Evolutionary conservation across 768 basidiomycete genomes (phyloP), one percentile per base, ranked within the genome.

Genomic region (Trametes cinnabarina): DNA sequence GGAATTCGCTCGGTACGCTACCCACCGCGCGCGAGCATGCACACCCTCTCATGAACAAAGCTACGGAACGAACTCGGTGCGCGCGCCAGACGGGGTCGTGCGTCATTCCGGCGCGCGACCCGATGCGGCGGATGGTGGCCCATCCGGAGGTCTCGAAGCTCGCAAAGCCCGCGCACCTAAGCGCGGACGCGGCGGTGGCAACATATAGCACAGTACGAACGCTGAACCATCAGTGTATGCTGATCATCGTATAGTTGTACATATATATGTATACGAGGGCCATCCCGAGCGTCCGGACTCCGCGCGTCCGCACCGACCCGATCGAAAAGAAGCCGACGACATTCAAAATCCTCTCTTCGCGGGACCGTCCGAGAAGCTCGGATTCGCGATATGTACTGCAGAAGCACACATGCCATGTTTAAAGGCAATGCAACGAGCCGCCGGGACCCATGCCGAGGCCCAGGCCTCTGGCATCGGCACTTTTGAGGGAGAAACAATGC

Each of bases 71-170:
- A 17, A 9, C 44, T 12, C 15, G n/a, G 15, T 25, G 34, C 35
- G 44, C 34, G 25, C 19, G 54, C 37, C 26, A 10, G 20, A 11
- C 5, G 20, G 25, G 20, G 25, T 17, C 25, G 7, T 41, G 26
- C 54, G 54, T 30, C 54, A 55, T 55, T 55, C 54, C 54, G 54
- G 44, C 17, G n/a, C 44, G 9, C 53, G 23, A 37, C 53, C 44
- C 43, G 47, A 12, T 37, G 43, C 44, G 23, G 34, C 34, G 11
- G 51, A 19, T 8, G 42, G 43, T 25, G 26, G n/a, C n/a, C n/a
- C n/a, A n/a, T n/a, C n/a, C n/a, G n/a, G n/a, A n/a, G n/a, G n/a
- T 25, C 32, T 34, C 42, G 52, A 46, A 54, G 32, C 44, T 46
- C 44, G 53, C 17, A 54, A 15, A 54, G 22, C 23, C 14, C 19